These are phyloP conservation scores for Trebouxia sp. DNA, from an alignment of 139 green algal species.

Conservation along the genomic window DNA sequence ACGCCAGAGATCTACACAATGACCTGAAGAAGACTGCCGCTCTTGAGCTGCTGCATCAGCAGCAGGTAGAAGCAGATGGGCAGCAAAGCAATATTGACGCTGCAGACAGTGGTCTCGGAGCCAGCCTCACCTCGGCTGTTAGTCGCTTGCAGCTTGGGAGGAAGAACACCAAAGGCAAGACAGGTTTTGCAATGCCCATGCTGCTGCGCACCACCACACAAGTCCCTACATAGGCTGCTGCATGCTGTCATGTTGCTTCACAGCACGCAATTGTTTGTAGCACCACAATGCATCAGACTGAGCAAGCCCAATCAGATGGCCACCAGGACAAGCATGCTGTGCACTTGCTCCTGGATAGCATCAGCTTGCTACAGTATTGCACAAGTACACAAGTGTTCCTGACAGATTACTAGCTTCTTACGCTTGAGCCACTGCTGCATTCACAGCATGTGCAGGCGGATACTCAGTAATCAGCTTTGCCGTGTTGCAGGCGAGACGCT, in stretches of 20 bases:
- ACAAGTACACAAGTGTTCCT: too few species aligned
- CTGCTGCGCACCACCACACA: not conserved
- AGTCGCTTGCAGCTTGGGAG: not conserved
- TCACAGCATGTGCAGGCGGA: too few species aligned
- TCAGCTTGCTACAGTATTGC: too few species aligned
- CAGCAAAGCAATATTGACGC: not conserved
- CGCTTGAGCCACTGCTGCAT: too few species aligned
- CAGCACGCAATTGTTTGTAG: not conserved
- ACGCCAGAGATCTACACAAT: not conserved
- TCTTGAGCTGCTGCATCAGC: not conserved
- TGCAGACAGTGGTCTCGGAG: not conserved
- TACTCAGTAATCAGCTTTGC: too few species aligned
- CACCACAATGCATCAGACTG: too few species aligned
- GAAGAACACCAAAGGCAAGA: not conserved
- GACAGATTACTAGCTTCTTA: too few species aligned
- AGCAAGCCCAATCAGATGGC: too few species aligned
- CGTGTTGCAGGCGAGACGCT: not conserved
- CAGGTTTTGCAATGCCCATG: not conserved
- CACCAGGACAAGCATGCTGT: too few species aligned
- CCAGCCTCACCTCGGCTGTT: not conserved
- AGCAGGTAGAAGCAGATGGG: constrained; percentile 20
- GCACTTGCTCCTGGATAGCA: too few species aligned
- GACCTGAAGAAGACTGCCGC: not conserved
- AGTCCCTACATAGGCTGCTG: too few species aligned
- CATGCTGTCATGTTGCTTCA: not conserved